Evolutionary conservation across 2,329 filamentous ascomycete species (phyloP), one percentile per base, ranked within the genome.

Genomic region (Aspergillus chevalieri): DNA sequence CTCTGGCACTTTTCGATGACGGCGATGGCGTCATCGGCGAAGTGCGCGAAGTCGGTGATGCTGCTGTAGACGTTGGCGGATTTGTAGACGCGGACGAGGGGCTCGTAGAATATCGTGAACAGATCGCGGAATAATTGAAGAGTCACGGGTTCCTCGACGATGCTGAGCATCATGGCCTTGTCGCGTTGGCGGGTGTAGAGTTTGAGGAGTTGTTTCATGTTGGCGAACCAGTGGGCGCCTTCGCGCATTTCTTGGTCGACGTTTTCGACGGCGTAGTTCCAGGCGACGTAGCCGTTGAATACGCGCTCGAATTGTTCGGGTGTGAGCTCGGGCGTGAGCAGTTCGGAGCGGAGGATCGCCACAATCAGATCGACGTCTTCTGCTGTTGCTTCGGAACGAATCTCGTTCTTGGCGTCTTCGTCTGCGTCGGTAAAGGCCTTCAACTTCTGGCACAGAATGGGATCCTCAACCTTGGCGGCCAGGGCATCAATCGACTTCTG

Each of bases 21-120:
- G 63, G 83, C 80, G 59, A 97, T 95, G 66, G 91, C 87, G 67
- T 98, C 93, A 63, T 96, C 90, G 47, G 93, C 83, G 61, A 98
- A 98, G 36, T 84, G 78, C 0, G 92, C 87, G 73, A 98, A 97
- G 69, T 98, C 93, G 0, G 92, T 97, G 52, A 98, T 92, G 65
- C 88, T 94, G 75, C 84, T 93, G 77, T 97, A 97, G 22, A 98
- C 92, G 61, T 97, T 98, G 56, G 93, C 93, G 17, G 91, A 95
- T 73, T 97, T 98, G 78, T 98, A 98, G 0, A 98, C 93, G 44
- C 93, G 82, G 14, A 98, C 89, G 19, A 98, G 83, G 0, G 93
- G 93, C 66, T 98, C 93, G 71, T 98, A 98, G 74, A 98, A 98
- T 65, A 98, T 97, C 30, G 90, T 95, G 68, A 98, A 97, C 21